Conservation (phyloP, 176 grass and related monocot genomes). For the Oryza meyeriana region DNA sequence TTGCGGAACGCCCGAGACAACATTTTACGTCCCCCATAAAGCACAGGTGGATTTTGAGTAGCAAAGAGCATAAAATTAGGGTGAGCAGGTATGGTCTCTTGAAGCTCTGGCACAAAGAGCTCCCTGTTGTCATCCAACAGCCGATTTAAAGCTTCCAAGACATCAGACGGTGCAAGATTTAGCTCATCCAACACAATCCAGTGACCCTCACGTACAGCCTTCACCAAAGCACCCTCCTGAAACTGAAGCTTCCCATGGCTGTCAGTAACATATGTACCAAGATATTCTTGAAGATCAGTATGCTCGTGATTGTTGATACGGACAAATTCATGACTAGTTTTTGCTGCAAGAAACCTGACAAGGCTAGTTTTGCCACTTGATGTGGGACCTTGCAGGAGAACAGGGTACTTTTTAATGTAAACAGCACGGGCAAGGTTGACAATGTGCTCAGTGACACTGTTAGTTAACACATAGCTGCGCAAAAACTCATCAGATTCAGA, state of each 20-base stretch:
- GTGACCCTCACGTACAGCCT: slow-evolving; percentile 86
- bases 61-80: slow-evolving; percentile 98
- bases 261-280: slow-evolving; percentile 80
- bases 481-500: slow-evolving; percentile 44
- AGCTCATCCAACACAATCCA: slow-evolving; percentile 99
- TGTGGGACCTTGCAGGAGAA: slow-evolving; percentile 92
- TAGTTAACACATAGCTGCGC: slow-evolving; percentile 66
- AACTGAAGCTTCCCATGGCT: slow-evolving; percentile 77
- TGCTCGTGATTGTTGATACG: slow-evolving; percentile 99
- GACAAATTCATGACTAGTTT: slow-evolving; percentile 87
- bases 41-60: slow-evolving; percentile 86
- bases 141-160: slow-evolving; percentile 93
- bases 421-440: slow-evolving; percentile 82
- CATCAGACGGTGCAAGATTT: slow-evolving; percentile 98
- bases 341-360: slow-evolving; percentile 77
- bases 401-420: slow-evolving; percentile 88
- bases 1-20: slow-evolving; percentile 93
- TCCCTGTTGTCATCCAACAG: slow-evolving; percentile 97
- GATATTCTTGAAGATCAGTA: slow-evolving; percentile 97
- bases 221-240: slow-evolving; percentile 92
- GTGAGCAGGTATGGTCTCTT: slow-evolving; percentile 77
- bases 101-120: slow-evolving; percentile 89
- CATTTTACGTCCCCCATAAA: slow-evolving; percentile 92
- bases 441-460: slow-evolving; percentile 79
- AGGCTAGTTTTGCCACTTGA: slow-evolving; percentile 98